Conservation (phyloP, 768 basidiomycete genomes). For the Hygrocybe punicea region DNA sequence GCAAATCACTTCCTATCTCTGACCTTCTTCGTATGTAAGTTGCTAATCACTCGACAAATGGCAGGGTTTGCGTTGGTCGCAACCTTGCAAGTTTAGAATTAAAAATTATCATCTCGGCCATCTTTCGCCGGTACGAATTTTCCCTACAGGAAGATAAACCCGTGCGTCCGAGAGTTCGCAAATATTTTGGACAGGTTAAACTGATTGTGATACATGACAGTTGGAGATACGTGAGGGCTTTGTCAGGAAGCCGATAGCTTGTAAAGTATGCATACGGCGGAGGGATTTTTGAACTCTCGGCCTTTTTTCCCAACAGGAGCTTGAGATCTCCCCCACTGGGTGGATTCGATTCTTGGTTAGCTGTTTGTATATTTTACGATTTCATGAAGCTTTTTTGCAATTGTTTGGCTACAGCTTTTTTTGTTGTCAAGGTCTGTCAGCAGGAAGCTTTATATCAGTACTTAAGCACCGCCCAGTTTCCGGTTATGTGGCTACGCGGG, state of each 20-base stretch:
- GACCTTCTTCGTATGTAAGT: background rate
- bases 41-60: slow-evolving; percentile 1
- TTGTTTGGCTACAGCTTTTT: too few species aligned
- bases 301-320: too few species aligned
- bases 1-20: slow-evolving; percentile 34
- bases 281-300: slow-evolving; percentile 39
- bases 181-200: slow-evolving; percentile 11
- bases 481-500: too few species aligned
- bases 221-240: slow-evolving; percentile 81
- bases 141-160: slow-evolving; percentile 57
- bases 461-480: too few species aligned
- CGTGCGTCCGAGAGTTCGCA: slow-evolving; percentile 39
- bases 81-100: slow-evolving; percentile 81
- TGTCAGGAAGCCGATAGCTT: slow-evolving; percentile 75
- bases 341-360: too few species aligned
- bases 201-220: slow-evolving; percentile 32
- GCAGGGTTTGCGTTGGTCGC: slow-evolving; percentile 77
- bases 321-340: too few species aligned
- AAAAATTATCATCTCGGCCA: slow-evolving; percentile 74
- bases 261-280: slow-evolving; percentile 68
- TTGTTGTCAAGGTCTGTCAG: too few species aligned
- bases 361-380: too few species aligned
- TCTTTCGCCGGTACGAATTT: slow-evolving; percentile 72
- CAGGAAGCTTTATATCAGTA: too few species aligned
- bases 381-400: too few species aligned